A percentile compares a stretch with the other conserved stretches of the same genome.
These are phyloP conservation scores for Metschnikowia anglica DNA, from an alignment of 805 yeast species.

Conservation along the genomic window DNA sequence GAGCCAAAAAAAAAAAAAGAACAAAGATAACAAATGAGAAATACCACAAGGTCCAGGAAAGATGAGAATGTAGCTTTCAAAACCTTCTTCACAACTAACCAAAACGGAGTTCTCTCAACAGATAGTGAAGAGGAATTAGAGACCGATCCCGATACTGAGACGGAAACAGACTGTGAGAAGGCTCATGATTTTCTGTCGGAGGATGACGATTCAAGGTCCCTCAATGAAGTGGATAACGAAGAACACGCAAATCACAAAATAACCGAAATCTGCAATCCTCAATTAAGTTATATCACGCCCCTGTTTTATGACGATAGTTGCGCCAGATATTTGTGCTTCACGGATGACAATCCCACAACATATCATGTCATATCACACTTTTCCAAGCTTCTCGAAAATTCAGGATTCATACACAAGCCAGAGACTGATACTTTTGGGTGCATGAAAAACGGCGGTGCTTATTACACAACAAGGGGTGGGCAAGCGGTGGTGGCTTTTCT, in stretches of 20 bases:
- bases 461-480: constrained; percentile 33
- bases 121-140: constrained; percentile 11
- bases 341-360: constrained; percentile 42
- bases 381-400: constrained; percentile 21
- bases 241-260: background rate
- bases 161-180: background rate
- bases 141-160: constrained; percentile 1
- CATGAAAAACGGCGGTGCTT: constrained; percentile 21
- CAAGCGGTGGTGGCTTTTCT: constrained; percentile 37
- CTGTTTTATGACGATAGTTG: constrained; percentile 21
- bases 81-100: constrained; percentile 3
- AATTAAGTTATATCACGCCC: background rate
- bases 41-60: background rate
- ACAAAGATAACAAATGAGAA: background rate
- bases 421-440: constrained; percentile 22
- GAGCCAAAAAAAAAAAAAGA: no score
- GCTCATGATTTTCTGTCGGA: background rate
- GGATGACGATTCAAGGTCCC: background rate
- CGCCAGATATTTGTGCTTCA: constrained; percentile 29
- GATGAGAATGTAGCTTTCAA: background rate
- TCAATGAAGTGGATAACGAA: no score
- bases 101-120: constrained; percentile 12
- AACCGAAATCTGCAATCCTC: background rate
- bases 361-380: constrained; percentile 35
- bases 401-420: constrained; percentile 31